A percentile compares a stretch with the other conserved stretches of the same genome.
Conservation (phyloP, 139 green algal genomes). For the Mychonastes homosphaera region DNA sequence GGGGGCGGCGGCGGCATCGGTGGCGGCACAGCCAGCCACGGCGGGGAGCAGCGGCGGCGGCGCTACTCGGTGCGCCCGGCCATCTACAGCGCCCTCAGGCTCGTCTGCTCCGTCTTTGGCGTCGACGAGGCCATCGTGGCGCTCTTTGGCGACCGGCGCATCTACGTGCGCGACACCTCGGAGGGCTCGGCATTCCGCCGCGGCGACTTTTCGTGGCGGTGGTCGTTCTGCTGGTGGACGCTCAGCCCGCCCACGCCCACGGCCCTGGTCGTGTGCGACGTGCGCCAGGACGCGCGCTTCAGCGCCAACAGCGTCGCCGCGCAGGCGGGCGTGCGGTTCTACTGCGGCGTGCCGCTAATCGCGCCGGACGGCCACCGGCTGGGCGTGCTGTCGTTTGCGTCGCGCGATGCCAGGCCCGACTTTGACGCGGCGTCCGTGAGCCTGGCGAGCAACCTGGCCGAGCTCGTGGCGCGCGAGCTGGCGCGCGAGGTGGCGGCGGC, state of each 20-base stretch:
- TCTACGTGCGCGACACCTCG: conserved; percentile 20
- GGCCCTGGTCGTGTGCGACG: too few species aligned
- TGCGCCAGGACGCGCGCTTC: too few species aligned
- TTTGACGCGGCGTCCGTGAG: conserved; percentile 35
- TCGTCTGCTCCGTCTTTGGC: too few species aligned
- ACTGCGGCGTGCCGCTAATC: conserved; percentile 59
- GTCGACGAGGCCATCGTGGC: conserved; percentile 17
- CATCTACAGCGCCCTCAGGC: too few species aligned
- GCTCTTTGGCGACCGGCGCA: conserved; percentile 25
- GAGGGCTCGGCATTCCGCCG: conserved; percentile 19
- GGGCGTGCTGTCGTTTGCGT: conserved; percentile 29
- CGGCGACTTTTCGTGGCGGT: conserved; percentile 30
- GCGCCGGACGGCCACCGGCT: conserved; percentile 48
- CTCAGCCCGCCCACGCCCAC: too few species aligned
- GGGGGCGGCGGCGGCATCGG: too few species aligned
- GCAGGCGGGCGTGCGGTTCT: conserved; percentile 55
- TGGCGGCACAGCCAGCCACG: too few species aligned
- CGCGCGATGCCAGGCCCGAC: conserved; percentile 1
- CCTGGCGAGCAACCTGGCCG: conserved; percentile 60
- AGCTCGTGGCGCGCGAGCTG: conserved; percentile 66
- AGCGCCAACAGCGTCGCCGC: too few species aligned
- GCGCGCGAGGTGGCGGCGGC: conserved; percentile 45
- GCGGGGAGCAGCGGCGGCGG: too few species aligned
- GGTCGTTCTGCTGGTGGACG: conserved; percentile 62
- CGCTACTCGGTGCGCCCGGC: too few species aligned